phyloP scores from a whole-genome alignment of 345 rosid species.

The Corchorus capsularis region DNA sequence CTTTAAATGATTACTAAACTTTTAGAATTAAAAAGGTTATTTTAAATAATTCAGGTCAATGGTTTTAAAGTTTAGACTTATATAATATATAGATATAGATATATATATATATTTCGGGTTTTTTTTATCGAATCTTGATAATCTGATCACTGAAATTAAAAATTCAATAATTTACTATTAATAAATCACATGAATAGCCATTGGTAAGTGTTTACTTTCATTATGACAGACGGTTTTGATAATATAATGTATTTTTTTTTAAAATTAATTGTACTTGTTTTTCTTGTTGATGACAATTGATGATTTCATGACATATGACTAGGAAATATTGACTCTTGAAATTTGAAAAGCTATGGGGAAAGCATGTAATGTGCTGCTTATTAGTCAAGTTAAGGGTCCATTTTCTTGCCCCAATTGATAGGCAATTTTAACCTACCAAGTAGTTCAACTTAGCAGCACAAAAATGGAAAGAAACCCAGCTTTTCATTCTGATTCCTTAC shows the following conservation, averaged over 20 bases:
- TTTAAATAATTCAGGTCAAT: too few relatives aligned
- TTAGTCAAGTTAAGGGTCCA: not conserved
- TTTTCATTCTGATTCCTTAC: not conserved
- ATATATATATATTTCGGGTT: too few relatives aligned
- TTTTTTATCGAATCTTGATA: too few relatives aligned
- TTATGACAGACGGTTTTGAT: not conserved
- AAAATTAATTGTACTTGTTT: not conserved
- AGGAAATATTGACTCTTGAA: constrained; percentile 4
- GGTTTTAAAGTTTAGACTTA: too few relatives aligned
- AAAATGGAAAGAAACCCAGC: not conserved
- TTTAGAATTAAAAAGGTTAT: too few relatives aligned
- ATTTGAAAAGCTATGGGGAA: not conserved
- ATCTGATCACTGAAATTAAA: too few relatives aligned
- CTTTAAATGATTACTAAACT: too few relatives aligned
- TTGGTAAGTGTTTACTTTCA: not conserved
- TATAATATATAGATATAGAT: too few relatives aligned
- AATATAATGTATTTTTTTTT: too few relatives aligned
- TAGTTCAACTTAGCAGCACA: not conserved
- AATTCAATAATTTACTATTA: too few relatives aligned
- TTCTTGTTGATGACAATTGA: not conserved
- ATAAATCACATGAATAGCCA: too few relatives aligned
- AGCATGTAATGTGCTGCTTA: not conserved
- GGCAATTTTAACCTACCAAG: not conserved
- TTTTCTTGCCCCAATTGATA: not conserved
- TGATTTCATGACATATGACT: not conserved